Conservation (phyloP, 148 eudicot genomes). For the Pouteria glomerata region DNA sequence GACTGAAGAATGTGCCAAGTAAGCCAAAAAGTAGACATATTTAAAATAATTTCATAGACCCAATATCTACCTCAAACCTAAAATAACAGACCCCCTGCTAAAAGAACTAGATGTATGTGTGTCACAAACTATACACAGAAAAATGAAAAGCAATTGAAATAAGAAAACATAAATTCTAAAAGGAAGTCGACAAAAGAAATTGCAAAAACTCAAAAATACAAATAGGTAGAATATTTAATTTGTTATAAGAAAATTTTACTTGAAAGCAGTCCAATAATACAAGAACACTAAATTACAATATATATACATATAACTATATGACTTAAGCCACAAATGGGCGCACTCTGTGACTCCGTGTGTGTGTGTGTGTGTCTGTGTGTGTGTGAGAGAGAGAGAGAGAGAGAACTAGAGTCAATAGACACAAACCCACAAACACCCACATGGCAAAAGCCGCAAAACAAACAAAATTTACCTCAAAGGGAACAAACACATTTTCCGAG, state of each 20-base stretch:
- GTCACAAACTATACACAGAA: not conserved
- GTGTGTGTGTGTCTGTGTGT: too few species aligned
- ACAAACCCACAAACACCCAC: conserved; percentile 2
- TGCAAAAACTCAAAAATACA: not conserved
- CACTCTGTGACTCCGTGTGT: too few species aligned
- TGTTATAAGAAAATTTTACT: not conserved
- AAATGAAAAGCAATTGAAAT: not conserved
- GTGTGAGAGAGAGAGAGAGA: not conserved
- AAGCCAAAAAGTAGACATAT: not conserved
- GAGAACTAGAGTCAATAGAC: conserved; percentile 8
- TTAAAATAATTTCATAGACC: not conserved
- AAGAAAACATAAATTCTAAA: too few species aligned
- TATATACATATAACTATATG: too few species aligned
- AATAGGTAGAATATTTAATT: not conserved
- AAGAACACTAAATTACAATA: not conserved
- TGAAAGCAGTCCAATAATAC: not conserved
- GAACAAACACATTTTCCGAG: conserved; percentile 8
- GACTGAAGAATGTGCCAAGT: not conserved
- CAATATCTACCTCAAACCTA: not conserved
- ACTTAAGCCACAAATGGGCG: too few species aligned
- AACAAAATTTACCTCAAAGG: conserved; percentile 2
- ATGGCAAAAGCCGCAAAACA: not conserved
- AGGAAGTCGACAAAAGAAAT: not conserved
- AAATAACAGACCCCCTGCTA: too few species aligned
- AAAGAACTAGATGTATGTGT: too few species aligned